Evolutionary conservation across 352 stramenopile species (phyloP).

Genomic region (Plasmopara viticola): DNA sequence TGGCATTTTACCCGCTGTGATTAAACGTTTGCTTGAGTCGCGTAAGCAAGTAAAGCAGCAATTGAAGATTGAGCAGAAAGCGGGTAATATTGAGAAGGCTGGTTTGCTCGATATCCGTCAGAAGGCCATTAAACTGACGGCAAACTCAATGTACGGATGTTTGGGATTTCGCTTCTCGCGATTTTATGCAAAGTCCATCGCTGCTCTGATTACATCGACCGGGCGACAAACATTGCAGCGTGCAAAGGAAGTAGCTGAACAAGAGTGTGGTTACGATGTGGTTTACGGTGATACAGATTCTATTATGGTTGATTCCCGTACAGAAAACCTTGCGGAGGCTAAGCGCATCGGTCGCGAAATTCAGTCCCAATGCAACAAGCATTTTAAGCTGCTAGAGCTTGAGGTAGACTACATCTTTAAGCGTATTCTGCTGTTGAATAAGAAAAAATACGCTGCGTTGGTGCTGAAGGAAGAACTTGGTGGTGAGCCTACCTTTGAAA

Average conservation of each 20-base stretch:
- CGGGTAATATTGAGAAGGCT: constrained; percentile 74
- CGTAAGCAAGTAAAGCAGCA: constrained; percentile 96
- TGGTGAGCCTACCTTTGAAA: constrained; percentile 76
- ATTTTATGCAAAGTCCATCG: constrained; percentile 98
- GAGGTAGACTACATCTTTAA: constrained; percentile 99
- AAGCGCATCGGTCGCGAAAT: constrained; percentile 93
- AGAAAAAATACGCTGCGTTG: constrained; percentile 99
- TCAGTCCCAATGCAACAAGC: constrained; percentile 98
- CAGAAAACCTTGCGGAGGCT: constrained; percentile 90
- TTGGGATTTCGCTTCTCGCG: constrained; percentile 97
- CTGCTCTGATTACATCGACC: constrained; percentile 98
- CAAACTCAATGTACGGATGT: constrained; percentile 99
- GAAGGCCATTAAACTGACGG: constrained; percentile 99
- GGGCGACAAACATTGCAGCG: constrained; percentile 97
- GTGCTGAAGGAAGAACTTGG: constrained; percentile 84
- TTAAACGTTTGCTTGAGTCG: constrained; percentile 97
- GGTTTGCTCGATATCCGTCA: constrained; percentile 98
- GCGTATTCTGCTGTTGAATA: constrained; percentile 99
- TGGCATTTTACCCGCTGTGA: constrained; percentile 94
- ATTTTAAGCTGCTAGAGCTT: constrained; percentile 98
- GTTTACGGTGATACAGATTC: constrained; percentile 99
- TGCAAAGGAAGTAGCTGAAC: constrained; percentile 96
- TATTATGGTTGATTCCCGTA: constrained; percentile 98
- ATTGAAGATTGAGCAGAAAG: constrained; percentile 92
- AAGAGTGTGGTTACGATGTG: constrained; percentile 96